Evolutionary conservation across 805 yeast genomes (phyloP).

Genomic region (Candida morakotiae): DNA sequence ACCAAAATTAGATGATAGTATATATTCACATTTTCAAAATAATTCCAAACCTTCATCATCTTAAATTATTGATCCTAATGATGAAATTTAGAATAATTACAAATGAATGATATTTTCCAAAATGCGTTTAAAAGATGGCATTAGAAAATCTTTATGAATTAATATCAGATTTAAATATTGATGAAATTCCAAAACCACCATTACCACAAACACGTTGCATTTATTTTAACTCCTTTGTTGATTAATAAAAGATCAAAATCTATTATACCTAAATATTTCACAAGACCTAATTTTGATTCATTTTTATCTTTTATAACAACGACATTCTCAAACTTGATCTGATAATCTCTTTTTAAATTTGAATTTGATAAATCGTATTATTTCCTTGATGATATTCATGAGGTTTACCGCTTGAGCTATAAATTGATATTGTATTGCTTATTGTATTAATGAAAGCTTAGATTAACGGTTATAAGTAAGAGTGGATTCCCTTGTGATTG

Average conservation of each 20-base stretch:
- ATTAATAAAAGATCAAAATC: conserved; percentile 29
- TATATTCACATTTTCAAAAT: conserved; percentile 32
- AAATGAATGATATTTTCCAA: conserved; percentile 68
- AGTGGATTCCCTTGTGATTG: too few relatives aligned
- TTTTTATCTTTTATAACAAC: conserved; percentile 17
- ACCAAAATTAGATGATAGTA: conserved; percentile 33
- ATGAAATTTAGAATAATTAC: conserved; percentile 47
- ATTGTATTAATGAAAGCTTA: too few relatives aligned
- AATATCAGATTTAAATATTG: conserved; percentile 30
- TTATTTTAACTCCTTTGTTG: conserved; percentile 28
- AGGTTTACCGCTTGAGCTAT: conserved; percentile 20
- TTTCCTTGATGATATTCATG: conserved; percentile 18
- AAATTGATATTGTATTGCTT: conserved; percentile 19
- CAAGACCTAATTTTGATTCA: conserved; percentile 13
- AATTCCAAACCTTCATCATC: conserved; percentile 23
- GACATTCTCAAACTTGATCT: conserved; percentile 21
- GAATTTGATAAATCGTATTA: conserved; percentile 7
- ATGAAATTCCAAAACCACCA: conserved; percentile 12
- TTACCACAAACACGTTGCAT: conserved; percentile 14
- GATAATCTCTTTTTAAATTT: conserved; percentile 18
- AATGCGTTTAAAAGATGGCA: conserved; percentile 71
- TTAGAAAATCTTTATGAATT: conserved; percentile 56
- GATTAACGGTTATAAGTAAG: too few relatives aligned
- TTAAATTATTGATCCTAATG: conserved; percentile 4
- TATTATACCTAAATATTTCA: conserved; percentile 23